phyloP scores from a whole-genome alignment of 345 rosid species.

The Gossypium rotundifolium region DNA sequence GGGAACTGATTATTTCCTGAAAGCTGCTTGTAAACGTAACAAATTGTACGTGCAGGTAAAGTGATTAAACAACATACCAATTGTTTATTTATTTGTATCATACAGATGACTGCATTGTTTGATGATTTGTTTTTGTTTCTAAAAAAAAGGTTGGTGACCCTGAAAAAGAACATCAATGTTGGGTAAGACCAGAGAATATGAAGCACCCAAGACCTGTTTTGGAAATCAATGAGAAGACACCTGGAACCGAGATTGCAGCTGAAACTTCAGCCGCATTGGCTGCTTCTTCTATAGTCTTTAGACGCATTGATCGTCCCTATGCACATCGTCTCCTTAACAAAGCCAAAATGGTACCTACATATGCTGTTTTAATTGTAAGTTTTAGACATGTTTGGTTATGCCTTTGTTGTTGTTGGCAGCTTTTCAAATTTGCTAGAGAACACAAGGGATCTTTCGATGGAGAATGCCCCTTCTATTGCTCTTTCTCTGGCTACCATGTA shows the following conservation, averaged over 20 bases:
- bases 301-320: slow-evolving; percentile 38
- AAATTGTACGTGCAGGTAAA: slow-evolving; percentile 77
- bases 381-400: no score
- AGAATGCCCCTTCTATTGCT: slow-evolving; percentile 97
- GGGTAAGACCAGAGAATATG: slow-evolving; percentile 84
- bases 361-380: not conserved
- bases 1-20: slow-evolving; percentile 93
- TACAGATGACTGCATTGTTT: not conserved
- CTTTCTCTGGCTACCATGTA: slow-evolving; percentile 85
- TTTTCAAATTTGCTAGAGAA: slow-evolving; percentile 54
- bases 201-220: slow-evolving; percentile 64
- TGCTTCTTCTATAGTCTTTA: slow-evolving; percentile 67
- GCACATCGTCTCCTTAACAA: slow-evolving; percentile 73
- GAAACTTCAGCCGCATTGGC: slow-evolving; percentile 86
- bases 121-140: not conserved
- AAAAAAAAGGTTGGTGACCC: slow-evolving; percentile 70
- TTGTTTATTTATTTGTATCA: not conserved
- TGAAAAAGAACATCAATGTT: slow-evolving; percentile 61
- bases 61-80: slow-evolving; percentile 17
- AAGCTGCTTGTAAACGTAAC: slow-evolving; percentile 39
- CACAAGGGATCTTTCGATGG: slow-evolving; percentile 82
- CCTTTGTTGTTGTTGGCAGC: slow-evolving; percentile 30
- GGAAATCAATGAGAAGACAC: slow-evolving; percentile 36
- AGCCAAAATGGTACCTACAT: slow-evolving; percentile 49
- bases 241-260: slow-evolving; percentile 83